These are phyloP conservation scores for Boletus subcaerulescens DNA, from an alignment of 768 basidiomycete species.

Conservation along the genomic window DNA sequence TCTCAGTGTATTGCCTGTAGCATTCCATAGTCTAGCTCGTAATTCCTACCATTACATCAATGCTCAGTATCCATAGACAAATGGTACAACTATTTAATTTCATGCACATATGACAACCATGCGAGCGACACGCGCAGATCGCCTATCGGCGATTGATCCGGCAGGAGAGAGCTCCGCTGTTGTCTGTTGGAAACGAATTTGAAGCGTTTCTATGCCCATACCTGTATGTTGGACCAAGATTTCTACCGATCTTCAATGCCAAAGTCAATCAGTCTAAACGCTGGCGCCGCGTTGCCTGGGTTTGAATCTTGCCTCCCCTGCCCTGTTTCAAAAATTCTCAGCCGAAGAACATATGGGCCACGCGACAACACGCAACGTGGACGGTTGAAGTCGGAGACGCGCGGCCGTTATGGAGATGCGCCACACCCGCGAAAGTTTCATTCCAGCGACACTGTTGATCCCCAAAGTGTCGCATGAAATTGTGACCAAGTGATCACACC, in stretches of 20 bases:
- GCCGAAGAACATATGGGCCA: slow-evolving; percentile 9
- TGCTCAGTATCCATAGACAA: slow-evolving; percentile 16
- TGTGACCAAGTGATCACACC: neutral
- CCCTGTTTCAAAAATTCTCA: slow-evolving; percentile 24
- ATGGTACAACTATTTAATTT: slow-evolving; percentile 14
- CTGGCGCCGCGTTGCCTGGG: slow-evolving; percentile 19
- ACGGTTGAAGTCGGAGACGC: slow-evolving; percentile 9
- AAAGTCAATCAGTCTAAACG: slow-evolving; percentile 26
- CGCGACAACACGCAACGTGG: slow-evolving; percentile 12
- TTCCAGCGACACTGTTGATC: neutral
- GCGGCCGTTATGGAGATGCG: slow-evolving; percentile 6
- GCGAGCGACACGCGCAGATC: slow-evolving; percentile 10
- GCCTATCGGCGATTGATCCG: slow-evolving; percentile 19
- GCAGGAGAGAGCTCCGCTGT: neutral
- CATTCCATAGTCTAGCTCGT: slow-evolving; percentile 21
- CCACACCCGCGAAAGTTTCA: slow-evolving; percentile 25
- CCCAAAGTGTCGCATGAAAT: neutral
- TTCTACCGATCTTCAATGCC: slow-evolving; percentile 13
- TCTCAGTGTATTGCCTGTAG: slow-evolving; percentile 18
- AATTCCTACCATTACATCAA: slow-evolving; percentile 23
- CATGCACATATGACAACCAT: neutral
- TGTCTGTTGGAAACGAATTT: slow-evolving; percentile 15
- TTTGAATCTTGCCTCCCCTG: slow-evolving; percentile 10
- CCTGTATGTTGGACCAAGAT: neutral
- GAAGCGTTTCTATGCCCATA: slow-evolving; percentile 19